Evolutionary conservation across 768 basidiomycete species (phyloP).

Genomic region (Exsudoporus frostii): DNA sequence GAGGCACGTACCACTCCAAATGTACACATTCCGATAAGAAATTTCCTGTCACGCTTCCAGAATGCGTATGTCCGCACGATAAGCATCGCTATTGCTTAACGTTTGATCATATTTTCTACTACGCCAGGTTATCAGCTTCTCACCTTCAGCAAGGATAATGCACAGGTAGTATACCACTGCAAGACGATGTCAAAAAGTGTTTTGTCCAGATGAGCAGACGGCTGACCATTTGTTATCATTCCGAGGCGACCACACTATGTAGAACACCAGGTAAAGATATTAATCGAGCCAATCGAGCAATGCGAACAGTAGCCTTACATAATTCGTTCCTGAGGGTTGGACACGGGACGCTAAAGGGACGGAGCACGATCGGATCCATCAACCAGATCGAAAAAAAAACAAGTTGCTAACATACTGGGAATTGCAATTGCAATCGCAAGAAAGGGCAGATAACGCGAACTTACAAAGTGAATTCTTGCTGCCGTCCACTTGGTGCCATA

Average conservation of each 20-base stretch:
- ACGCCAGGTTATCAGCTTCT: not conserved
- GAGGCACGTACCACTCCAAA: constrained; percentile 7
- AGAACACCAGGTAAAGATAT: not conserved
- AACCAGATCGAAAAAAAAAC: not conserved
- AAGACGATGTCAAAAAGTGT: not conserved
- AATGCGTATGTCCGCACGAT: constrained; percentile 19
- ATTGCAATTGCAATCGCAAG: constrained; percentile 13
- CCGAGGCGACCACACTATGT: constrained; percentile 14
- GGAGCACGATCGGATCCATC: not conserved
- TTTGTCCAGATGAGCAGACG: not conserved
- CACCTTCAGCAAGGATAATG: constrained; percentile 17
- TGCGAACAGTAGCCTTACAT: constrained; percentile 4
- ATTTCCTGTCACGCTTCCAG: constrained; percentile 16
- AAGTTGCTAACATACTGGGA: not conserved
- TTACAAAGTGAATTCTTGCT: constrained; percentile 16
- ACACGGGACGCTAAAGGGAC: constrained; percentile 3
- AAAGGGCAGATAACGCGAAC: constrained; percentile 24
- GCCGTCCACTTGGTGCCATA: constrained; percentile 15
- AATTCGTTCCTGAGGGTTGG: not conserved
- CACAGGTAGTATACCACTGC: constrained; percentile 15
- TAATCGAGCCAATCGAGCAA: not conserved
- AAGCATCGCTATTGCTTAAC: constrained; percentile 10
- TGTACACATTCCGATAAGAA: constrained; percentile 15
- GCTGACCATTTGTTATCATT: constrained; percentile 5
- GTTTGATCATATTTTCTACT: not conserved